Conservation (phyloP, 2,329 filamentous ascomycete species). For the Alternaria brassicicola region DNA sequence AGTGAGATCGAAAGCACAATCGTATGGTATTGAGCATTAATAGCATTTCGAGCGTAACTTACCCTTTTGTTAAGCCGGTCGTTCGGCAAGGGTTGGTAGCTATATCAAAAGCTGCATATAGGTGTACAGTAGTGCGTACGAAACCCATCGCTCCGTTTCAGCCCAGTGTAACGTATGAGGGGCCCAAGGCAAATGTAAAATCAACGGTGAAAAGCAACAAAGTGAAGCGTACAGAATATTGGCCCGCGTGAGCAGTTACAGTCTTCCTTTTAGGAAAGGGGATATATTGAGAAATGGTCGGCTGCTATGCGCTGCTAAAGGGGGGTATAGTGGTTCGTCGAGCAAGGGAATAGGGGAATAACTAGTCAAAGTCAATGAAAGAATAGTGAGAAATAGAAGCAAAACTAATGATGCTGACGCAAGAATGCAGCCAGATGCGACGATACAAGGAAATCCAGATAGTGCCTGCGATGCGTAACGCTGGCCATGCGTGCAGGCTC, state of each 20-base stretch:
- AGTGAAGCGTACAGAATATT: conserved; percentile 38
- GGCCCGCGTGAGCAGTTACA: conserved; percentile 51
- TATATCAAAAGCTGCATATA: conserved; percentile 27
- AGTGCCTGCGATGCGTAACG: conserved; percentile 17
- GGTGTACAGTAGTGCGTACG: conserved; percentile 20
- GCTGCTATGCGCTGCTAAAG: conserved; percentile 21
- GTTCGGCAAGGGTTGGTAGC: conserved; percentile 19
- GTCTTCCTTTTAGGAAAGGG: conserved; percentile 44
- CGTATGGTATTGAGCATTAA: conserved; percentile 13
- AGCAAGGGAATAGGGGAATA: conserved; percentile 13
- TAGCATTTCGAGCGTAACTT: conserved; percentile 16
- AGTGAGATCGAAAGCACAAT: conserved; percentile 6
- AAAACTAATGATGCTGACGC: conserved; percentile 43
- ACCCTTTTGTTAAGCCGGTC: conserved; percentile 14
- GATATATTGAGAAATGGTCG: conserved; percentile 23
- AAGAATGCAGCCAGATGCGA: conserved; percentile 24
- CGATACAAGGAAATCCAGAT: conserved; percentile 22
- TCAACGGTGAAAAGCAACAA: conserved; percentile 10
- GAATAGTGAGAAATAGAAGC: conserved; percentile 22
- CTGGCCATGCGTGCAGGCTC: conserved; percentile 12
- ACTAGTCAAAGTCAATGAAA: conserved; percentile 3
- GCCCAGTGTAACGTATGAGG: conserved; percentile 13
- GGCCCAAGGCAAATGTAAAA: conserved; percentile 7
- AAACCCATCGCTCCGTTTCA: conserved; percentile 25
- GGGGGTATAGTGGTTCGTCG: conserved; percentile 45